These are phyloP conservation scores for Passiflora organensis DNA, from an alignment of 345 rosid species.

Conservation along the genomic window DNA sequence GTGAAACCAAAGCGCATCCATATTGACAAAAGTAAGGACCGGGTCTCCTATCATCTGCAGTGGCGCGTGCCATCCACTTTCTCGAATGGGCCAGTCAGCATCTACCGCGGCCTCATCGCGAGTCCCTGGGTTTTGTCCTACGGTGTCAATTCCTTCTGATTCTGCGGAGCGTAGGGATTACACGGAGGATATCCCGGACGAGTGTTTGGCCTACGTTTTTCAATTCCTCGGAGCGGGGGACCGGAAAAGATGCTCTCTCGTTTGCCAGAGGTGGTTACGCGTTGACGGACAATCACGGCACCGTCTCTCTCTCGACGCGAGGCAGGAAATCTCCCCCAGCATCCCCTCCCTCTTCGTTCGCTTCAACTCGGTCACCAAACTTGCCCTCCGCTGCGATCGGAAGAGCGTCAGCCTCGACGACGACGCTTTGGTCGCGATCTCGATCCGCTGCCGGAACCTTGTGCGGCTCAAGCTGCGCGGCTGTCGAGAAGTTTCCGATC, in stretches of 20 bases:
- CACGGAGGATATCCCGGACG: conserved; percentile 37
- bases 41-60: no score
- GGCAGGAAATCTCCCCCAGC: conserved; percentile 35
- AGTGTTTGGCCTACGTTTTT: conserved; percentile 70
- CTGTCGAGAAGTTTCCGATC: conserved; percentile 77
- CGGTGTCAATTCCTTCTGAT: conserved; percentile 19
- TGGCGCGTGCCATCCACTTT: conserved; percentile 12
- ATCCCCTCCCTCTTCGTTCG: conserved; percentile 51
- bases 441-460: conserved; percentile 56
- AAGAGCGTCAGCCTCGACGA: conserved; percentile 57
- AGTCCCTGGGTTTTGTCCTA: conserved; percentile 14
- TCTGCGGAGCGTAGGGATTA: conserved; percentile 10
- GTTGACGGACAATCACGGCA: conserved; percentile 76
- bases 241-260: conserved; percentile 67
- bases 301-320: conserved; percentile 66
- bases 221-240: conserved; percentile 64
- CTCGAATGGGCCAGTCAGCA: conserved; percentile 55
- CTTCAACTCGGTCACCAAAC: conserved; percentile 66
- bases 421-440: no score
- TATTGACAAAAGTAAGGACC: no score
- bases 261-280: conserved; percentile 68
- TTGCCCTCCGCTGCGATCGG: conserved; percentile 71
- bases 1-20: neutral
- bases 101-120: conserved; percentile 32
- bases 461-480: conserved; percentile 87